A percentile compares a stretch with the other conserved stretches of the same genome.
phyloP scores from a whole-genome alignment of 2,329 filamentous ascomycete species.

The Cladophialophora yegresii region DNA sequence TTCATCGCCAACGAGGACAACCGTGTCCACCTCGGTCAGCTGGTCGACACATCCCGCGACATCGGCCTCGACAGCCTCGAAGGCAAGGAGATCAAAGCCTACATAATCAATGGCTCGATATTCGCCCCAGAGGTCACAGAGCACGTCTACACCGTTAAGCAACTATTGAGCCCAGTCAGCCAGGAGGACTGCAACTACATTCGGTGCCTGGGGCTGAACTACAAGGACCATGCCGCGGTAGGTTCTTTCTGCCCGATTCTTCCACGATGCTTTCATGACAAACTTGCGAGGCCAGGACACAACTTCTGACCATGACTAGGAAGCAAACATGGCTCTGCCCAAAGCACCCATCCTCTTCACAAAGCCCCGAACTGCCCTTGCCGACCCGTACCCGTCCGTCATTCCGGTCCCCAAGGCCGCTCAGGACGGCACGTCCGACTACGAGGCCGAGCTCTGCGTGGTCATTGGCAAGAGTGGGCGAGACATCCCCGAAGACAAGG shows the following conservation, averaged over 20 bases:
- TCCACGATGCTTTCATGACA: not conserved
- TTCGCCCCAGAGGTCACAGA: slow-evolving; percentile 44
- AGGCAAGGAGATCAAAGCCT: slow-evolving; percentile 41
- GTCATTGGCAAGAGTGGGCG: slow-evolving; percentile 44
- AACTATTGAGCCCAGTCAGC: slow-evolving; percentile 36
- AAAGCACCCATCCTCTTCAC: slow-evolving; percentile 44
- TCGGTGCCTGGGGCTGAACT: slow-evolving; percentile 53
- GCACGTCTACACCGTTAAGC: slow-evolving; percentile 35
- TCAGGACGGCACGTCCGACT: slow-evolving; percentile 46
- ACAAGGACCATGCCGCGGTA: slow-evolving; percentile 44
- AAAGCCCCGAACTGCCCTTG: slow-evolving; percentile 45
- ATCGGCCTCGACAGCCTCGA: slow-evolving; percentile 43
- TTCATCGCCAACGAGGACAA: slow-evolving; percentile 49
- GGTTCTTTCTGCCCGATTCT: not conserved
- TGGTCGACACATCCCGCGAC: slow-evolving; percentile 42
- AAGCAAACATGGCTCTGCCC: slow-evolving; percentile 45
- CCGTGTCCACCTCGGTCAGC: slow-evolving; percentile 46
- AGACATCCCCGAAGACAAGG: slow-evolving; percentile 44
- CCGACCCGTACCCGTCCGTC: slow-evolving; percentile 39
- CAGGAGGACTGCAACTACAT: slow-evolving; percentile 39
- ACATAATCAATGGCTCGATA: slow-evolving; percentile 41
- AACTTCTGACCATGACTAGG: slow-evolving; percentile 24
- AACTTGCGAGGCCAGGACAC: not conserved
- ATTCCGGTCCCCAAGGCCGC: slow-evolving; percentile 41
- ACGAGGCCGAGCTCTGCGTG: slow-evolving; percentile 47